Evolutionary conservation across 148 eudicot species (phyloP), one percentile per base, ranked within the genome.

Genomic region (Rhododendron ferrugineum): DNA sequence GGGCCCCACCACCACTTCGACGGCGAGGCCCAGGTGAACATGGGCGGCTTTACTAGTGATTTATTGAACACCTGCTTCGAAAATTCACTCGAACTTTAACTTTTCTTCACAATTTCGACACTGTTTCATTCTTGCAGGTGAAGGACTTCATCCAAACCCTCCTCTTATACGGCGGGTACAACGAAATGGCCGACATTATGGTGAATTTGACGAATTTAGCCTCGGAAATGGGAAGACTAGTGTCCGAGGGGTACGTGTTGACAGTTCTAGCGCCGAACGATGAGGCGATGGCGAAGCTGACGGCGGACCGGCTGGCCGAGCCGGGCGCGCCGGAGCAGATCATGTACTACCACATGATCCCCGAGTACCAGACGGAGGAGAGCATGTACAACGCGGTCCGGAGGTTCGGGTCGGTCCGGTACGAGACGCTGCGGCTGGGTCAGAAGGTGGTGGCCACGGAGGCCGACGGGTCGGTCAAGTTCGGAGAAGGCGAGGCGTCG

Each of bases 331-430:
- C 98, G 26, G 98, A 96, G 86, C 94, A 93, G 79, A 94, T 96
- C 34, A 90, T 96, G 91, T 96, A 96, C 68, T 96, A 94, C 84
- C 98, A 96, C 78, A 81, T 96, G 81, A 91, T 96, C 16, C 98
- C 98, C 3, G 98, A 96, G 87, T 96, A 96, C 47, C 98, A 96
- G 52, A 96, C 98, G 15, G 98, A 96, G 87, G 98, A 96, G 89
- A 96, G 98, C 88, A 96, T 96, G 99, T 96, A 96, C 40, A 91
- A 92, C 79, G 86, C 99, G 0, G 99, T 95, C 6, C 88, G 99
- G 83, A 87, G 99, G 70, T 95, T 96, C 42, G 99, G 99, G 64
- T 92, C 94, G 84, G 91, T 96, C 3, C 88, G 84, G 78, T 95
- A 96, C 52, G 99, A 95, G 79, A 96, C 97, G 20, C 81, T 96